Conservation (phyloP, 2,329 filamentous ascomycete genomes). For the Sclerotinia subarctica region DNA sequence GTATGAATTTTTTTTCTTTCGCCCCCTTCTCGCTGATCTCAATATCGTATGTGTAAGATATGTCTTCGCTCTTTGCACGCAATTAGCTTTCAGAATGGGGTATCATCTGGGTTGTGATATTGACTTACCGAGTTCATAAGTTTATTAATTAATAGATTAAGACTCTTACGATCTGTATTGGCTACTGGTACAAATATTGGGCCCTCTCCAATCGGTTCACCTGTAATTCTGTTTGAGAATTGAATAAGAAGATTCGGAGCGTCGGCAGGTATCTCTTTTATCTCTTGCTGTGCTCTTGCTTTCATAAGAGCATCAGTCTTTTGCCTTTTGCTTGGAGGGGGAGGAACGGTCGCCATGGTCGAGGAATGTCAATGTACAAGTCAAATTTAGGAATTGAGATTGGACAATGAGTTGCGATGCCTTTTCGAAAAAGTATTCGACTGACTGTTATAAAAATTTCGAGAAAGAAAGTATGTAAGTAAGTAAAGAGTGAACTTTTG, state of each 20-base stretch:
- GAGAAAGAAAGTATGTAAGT: background rate
- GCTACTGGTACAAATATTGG: slow-evolving; percentile 70
- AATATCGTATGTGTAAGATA: too few relatives aligned
- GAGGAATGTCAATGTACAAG: background rate
- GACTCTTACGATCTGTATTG: slow-evolving; percentile 57
- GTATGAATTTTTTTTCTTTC: too few relatives aligned
- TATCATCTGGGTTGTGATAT: too few relatives aligned
- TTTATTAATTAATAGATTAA: too few relatives aligned
- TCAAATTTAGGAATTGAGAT: too few relatives aligned
- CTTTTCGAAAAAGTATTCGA: background rate
- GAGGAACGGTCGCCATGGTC: slow-evolving; percentile 73
- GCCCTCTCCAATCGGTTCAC: slow-evolving; percentile 61
- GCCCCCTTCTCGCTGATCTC: too few relatives aligned
- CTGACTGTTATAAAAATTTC: background rate
- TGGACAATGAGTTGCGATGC: too few relatives aligned
- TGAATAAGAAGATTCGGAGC: slow-evolving; percentile 78
- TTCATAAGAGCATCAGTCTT: slow-evolving; percentile 71
- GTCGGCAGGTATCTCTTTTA: slow-evolving; percentile 63
- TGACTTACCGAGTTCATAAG: too few relatives aligned
- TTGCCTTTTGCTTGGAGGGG: slow-evolving; percentile 87
- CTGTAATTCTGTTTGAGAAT: slow-evolving; percentile 81
- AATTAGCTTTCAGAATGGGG: too few relatives aligned
- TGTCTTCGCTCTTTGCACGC: too few relatives aligned
- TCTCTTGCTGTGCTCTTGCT: slow-evolving; percentile 71
- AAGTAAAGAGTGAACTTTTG: background rate